Evolutionary conservation across 768 basidiomycete genomes (phyloP).

Genomic region (Fibroporia radiculosa): DNA sequence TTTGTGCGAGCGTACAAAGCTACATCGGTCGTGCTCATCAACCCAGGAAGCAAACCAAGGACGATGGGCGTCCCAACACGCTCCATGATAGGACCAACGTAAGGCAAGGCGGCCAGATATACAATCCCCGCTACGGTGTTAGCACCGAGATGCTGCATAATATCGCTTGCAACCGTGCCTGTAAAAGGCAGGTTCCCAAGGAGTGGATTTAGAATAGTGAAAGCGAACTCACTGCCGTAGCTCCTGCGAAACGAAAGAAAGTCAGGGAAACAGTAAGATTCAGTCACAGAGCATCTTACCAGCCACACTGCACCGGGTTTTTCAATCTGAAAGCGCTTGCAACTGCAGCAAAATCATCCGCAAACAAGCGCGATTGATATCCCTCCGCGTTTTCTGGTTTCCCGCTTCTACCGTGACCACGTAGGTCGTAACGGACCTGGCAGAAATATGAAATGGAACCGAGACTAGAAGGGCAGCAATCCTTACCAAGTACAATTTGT

Average conservation of each 20-base stretch:
- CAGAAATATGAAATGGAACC: neutral
- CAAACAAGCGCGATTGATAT: slow-evolving; percentile 9
- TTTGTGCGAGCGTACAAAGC: slow-evolving; percentile 8
- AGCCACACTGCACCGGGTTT: slow-evolving; percentile 15
- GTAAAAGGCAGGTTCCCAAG: neutral
- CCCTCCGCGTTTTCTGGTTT: slow-evolving; percentile 6
- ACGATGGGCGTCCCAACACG: slow-evolving; percentile 7
- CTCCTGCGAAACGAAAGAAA: neutral
- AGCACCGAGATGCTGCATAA: no score
- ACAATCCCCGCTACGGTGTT: slow-evolving; percentile 13
- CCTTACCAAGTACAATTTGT: slow-evolving; percentile 16
- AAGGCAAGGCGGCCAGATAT: slow-evolving; percentile 11
- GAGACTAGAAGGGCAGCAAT: neutral
- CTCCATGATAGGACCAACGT: slow-evolving; percentile 9
- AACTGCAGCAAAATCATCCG: slow-evolving; percentile 18
- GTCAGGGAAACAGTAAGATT: neutral
- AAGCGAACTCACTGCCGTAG: slow-evolving; percentile 3
- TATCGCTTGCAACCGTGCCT: slow-evolving; percentile 15
- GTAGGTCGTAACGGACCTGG: slow-evolving; percentile 20
- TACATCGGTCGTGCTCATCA: slow-evolving; percentile 8
- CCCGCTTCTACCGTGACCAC: slow-evolving; percentile 17
- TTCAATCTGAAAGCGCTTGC: slow-evolving; percentile 13
- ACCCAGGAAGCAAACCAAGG: slow-evolving; percentile 4
- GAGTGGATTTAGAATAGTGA: neutral
- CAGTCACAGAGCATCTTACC: slow-evolving; percentile 10